These are phyloP conservation scores for Nicotiana tomentosiformis DNA, from an alignment of 257 asterid genomes.

Conservation along the genomic window DNA sequence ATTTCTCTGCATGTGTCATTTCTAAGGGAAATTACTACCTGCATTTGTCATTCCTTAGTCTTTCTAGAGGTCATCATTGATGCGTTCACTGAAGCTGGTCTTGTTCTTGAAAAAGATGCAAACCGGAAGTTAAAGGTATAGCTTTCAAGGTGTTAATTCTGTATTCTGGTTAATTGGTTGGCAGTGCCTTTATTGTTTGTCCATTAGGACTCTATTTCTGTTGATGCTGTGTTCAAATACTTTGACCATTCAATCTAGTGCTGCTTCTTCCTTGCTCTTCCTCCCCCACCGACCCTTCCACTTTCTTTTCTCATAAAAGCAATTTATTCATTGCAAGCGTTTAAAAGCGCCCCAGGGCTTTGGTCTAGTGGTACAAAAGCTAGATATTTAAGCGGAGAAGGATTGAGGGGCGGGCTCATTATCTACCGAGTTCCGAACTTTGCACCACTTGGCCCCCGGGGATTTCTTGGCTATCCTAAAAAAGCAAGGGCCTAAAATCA, in stretches of 20 bases:
- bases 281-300: background rate
- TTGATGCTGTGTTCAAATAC: no score
- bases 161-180: background rate
- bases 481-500: background rate
- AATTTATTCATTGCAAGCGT: background rate
- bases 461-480: background rate
- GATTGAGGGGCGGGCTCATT: background rate
- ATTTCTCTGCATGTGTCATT: background rate
- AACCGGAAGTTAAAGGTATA: constrained; percentile 61
- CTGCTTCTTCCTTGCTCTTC: background rate
- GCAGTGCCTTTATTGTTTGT: background rate
- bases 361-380: background rate
- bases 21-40: background rate
- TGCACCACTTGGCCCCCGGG: background rate
- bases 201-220: no score
- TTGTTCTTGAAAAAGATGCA: constrained; percentile 59
- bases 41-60: constrained; percentile 42
- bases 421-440: background rate
- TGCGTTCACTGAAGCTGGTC: constrained; percentile 84
- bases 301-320: background rate
- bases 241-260: background rate
- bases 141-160: background rate
- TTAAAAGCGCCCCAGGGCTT: background rate
- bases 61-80: constrained; percentile 71
- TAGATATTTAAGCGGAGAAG: background rate